Evolutionary conservation across 208 protist genomes (phyloP).

Genomic region (Crithidia expoeki): DNA sequence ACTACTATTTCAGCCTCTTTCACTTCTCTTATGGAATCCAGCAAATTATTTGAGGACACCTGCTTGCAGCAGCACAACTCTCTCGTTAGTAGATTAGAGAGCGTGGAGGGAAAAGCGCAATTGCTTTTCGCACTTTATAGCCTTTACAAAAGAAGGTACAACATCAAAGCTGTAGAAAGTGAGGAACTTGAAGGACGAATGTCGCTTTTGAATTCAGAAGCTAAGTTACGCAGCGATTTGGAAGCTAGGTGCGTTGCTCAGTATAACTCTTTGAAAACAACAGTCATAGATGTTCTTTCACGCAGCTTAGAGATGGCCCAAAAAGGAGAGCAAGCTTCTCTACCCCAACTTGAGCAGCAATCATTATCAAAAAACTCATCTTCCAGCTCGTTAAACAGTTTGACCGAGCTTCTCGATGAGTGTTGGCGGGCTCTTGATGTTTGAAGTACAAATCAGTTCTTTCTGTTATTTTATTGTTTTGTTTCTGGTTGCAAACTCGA

Average conservation of each 20-base stretch:
- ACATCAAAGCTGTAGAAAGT: background rate
- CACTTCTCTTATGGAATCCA: background rate
- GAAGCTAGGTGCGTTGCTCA: no score
- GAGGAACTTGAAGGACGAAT: constrained; percentile 4
- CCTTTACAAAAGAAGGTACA: background rate
- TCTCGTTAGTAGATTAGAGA: constrained; percentile 1
- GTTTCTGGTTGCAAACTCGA: no score
- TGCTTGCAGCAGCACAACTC: no score
- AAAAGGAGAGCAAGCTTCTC: background rate
- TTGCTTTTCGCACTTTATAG: background rate
- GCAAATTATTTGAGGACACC: background rate
- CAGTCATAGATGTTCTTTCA: background rate
- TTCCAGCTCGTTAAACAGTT: constrained; percentile 17
- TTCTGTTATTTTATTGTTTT: no score
- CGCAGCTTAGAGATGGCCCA: background rate
- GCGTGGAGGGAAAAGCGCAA: background rate
- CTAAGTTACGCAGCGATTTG: background rate
- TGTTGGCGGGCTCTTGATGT: constrained; percentile 23
- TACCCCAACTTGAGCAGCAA: background rate
- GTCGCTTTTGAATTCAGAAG: background rate
- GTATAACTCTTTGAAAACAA: background rate
- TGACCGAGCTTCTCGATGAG: constrained; percentile 31
- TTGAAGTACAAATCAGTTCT: background rate
- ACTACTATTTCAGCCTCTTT: background rate
- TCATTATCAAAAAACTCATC: background rate